Percentiles rank a stretch among this genome's conserved stretches.
Conservation (phyloP, 1,139 yeast genomes). For the Kluyveromyces sp. region DNA sequence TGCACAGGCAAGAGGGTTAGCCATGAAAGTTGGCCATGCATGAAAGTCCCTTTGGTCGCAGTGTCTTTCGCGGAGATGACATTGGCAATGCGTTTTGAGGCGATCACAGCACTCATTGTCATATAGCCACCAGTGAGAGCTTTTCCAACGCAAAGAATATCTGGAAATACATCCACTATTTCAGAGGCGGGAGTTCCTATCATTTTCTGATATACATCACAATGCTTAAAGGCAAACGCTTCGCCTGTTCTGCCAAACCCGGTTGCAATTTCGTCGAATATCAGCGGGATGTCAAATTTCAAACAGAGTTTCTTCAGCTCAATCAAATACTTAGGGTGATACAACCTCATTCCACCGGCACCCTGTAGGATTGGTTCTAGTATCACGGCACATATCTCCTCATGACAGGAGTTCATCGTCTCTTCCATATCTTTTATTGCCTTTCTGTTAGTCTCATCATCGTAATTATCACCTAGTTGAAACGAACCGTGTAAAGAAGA, state of each 20-base stretch:
- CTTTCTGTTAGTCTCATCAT: conserved; percentile 13
- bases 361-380: conserved; percentile 34
- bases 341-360: conserved; percentile 34
- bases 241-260: conserved; percentile 32
- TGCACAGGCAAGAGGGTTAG: conserved; percentile 32
- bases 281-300: conserved; percentile 27
- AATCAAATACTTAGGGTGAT: conserved; percentile 28
- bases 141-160: conserved; percentile 28
- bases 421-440: conserved; percentile 20
- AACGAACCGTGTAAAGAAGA: not conserved
- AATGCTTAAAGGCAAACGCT: conserved; percentile 28
- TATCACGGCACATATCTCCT: conserved; percentile 31
- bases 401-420: conserved; percentile 21
- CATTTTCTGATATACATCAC: conserved; percentile 12
- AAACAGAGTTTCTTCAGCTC: conserved; percentile 29
- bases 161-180: conserved; percentile 27
- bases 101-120: conserved; percentile 28
- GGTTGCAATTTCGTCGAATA: conserved; percentile 32
- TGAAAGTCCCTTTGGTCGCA: conserved; percentile 18
- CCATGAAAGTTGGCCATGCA: conserved; percentile 35
- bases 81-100: conserved; percentile 17
- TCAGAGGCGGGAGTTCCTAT: conserved; percentile 7
- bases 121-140: conserved; percentile 30
- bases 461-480: conserved; percentile 8
- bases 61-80: conserved; percentile 11